Percentiles rank a stretch among this genome's conserved stretches.
These are phyloP conservation scores for Brettanomyces bruxellensis DNA, from an alignment of 805 yeast genomes.

Conservation along the genomic window DNA sequence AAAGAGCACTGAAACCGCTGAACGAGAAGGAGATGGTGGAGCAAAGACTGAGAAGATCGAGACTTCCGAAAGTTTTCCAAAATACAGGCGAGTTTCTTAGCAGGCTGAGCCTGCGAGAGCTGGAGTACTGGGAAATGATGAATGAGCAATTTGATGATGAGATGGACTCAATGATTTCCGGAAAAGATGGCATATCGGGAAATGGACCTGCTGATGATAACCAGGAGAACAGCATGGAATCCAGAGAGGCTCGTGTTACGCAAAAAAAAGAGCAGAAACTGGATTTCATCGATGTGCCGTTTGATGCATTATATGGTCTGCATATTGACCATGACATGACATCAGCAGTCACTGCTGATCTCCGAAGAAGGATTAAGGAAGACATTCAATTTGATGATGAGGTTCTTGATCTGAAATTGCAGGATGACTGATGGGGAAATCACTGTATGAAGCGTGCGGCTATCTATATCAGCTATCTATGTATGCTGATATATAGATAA, in stretches of 20 bases:
- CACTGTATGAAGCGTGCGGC: not conserved
- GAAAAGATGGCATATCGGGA: conserved; percentile 4
- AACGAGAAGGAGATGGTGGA: conserved; percentile 16
- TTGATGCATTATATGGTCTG: conserved; percentile 11
- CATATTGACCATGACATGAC: conserved; percentile 12
- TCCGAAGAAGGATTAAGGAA: conserved; percentile 7
- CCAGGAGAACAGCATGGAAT: too few relatives aligned
- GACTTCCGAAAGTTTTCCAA: conserved; percentile 19
- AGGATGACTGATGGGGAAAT: not conserved
- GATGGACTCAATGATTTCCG: conserved; percentile 7
- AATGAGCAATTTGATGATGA: conserved; percentile 25
- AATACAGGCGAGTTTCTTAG: conserved; percentile 19
- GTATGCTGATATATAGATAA: too few relatives aligned
- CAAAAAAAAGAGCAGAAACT: conserved; percentile 1
- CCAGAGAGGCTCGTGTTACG: not conserved
- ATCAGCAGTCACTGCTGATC: conserved; percentile 5
- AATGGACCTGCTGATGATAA: not conserved
- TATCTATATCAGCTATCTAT: too few relatives aligned
- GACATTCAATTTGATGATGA: not conserved
- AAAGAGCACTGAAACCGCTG: conserved; percentile 18
- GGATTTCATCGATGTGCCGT: conserved; percentile 14
- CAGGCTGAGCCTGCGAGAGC: conserved; percentile 20
- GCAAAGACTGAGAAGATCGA: conserved; percentile 15
- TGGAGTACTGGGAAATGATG: conserved; percentile 24
- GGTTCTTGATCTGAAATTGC: too few relatives aligned